Evolutionary conservation across 768 basidiomycete genomes (phyloP).

Genomic region (Filobasidium wieringae): DNA sequence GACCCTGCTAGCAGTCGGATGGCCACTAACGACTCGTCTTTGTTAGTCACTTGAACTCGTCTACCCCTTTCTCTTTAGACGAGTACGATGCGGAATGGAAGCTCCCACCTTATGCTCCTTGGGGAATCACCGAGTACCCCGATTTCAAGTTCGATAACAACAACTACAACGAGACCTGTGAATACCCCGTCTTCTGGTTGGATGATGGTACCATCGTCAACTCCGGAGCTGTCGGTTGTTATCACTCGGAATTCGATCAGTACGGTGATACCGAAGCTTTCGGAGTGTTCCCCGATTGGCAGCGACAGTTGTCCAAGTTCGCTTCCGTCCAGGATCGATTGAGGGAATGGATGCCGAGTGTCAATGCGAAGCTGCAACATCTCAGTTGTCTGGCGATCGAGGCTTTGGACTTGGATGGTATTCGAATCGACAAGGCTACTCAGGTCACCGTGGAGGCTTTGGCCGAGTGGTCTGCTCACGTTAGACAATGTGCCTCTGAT

Average conservation of each 20-base stretch:
- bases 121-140: conserved; percentile 72
- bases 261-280: conserved; percentile 96
- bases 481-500: conserved; percentile 58
- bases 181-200: conserved; percentile 66
- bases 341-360: conserved; percentile 73
- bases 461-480: conserved; percentile 59
- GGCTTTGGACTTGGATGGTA: conserved; percentile 81
- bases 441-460: conserved; percentile 78
- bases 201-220: conserved; percentile 57
- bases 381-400: conserved; percentile 80
- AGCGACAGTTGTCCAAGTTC: conserved; percentile 88
- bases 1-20: neutral
- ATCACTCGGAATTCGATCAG: conserved; percentile 78
- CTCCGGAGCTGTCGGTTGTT: conserved; percentile 57
- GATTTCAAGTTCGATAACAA: conserved; percentile 65
- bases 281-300: conserved; percentile 62
- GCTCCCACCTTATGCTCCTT: conserved; percentile 59
- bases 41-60: conserved; percentile 55
- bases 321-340: conserved; percentile 94
- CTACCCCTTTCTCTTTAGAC: conserved; percentile 62
- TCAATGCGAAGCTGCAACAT: conserved; percentile 61
- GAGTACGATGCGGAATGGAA: conserved; percentile 71
- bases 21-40: conserved; percentile 8
- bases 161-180: conserved; percentile 58
- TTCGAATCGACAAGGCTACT: conserved; percentile 89